Percentiles rank a stretch among this genome's conserved stretches.
phyloP scores from a whole-genome alignment of 257 asterid species.

The Capsicum chinense region DNA sequence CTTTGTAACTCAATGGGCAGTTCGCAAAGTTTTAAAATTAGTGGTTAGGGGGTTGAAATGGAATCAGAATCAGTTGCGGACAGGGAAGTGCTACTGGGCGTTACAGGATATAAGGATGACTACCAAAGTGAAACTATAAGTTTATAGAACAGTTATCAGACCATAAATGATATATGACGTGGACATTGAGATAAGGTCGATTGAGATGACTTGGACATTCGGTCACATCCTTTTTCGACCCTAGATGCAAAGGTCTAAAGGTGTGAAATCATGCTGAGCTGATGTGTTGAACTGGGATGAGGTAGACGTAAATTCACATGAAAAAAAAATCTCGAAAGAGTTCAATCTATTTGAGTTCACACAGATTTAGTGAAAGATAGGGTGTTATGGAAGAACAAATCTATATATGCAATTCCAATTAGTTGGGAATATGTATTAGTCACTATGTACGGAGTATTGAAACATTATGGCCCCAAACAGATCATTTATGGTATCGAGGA shows the following conservation, averaged over 20 bases:
- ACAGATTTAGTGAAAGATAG: neutral
- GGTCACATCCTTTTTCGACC: neutral
- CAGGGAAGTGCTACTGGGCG: neutral
- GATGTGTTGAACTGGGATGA: neutral
- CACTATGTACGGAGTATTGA: neutral
- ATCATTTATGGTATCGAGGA: neutral
- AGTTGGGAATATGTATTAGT: neutral
- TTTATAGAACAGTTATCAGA: neutral
- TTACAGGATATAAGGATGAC: neutral
- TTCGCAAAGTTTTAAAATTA: neutral
- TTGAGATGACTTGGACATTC: conserved; percentile 8
- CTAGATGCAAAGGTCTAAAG: neutral
- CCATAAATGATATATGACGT: neutral
- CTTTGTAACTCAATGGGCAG: conserved; percentile 6
- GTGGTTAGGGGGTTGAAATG: neutral
- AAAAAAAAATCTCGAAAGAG: neutral
- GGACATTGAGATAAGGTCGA: neutral
- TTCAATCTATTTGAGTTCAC: neutral
- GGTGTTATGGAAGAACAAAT: neutral
- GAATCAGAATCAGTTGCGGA: neutral
- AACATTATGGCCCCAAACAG: neutral
- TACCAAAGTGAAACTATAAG: neutral
- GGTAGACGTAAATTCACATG: neutral
- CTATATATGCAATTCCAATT: neutral
- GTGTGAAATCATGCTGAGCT: neutral